Evolutionary conservation across 495 filamentous ascomycete species (phyloP), one percentile per base, ranked within the genome.

Genomic region (Aspergillus bridgeri): DNA sequence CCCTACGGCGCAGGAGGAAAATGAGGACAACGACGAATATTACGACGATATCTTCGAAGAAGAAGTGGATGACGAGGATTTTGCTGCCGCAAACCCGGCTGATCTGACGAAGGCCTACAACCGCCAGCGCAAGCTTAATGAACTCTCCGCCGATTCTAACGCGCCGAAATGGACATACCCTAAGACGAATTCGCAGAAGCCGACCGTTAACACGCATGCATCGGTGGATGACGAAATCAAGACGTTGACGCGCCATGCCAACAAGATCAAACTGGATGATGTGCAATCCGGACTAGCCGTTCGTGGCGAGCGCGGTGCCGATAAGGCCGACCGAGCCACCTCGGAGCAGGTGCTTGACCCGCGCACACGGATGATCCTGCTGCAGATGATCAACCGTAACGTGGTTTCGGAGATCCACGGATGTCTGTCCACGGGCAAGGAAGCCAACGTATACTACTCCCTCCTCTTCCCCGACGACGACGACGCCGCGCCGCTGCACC

Each of bases 401-500:
- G 72, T 92, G 49, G 80, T 97, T 17, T 83, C 90, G 19, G 89
- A 91, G 67, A 84, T 96, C 33, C 89, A 98, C 66, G 94, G 94
- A 9, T 92, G 92, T 69, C 76, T 98, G 60, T 94, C 89, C 44
- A 97, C 94, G 0, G 94, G 94, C 47, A 98, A 98, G 68, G 94
- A 98, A 72, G 94, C 94, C 47, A 98, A 98, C 61, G 94, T 98
- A 20, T 98, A 98, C 74, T 87, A 92, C 59, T 87, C 89, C 2
- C 68, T 91, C 45, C 81, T 81, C 1, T 64, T 73, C 9, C 75
- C 79, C 1, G 72, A 77, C 0, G 70, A 73, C 8, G 74, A 73
- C 8, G 70, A 72, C 50, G 74, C 71, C 50, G 49, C 69, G n/a
- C 70, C 78, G 0, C 54, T 79, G 3, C 85, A 90, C 60, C 86